phyloP scores from a whole-genome alignment of 106 monocot genomes.

The Phalaenopsis equestris region DNA sequence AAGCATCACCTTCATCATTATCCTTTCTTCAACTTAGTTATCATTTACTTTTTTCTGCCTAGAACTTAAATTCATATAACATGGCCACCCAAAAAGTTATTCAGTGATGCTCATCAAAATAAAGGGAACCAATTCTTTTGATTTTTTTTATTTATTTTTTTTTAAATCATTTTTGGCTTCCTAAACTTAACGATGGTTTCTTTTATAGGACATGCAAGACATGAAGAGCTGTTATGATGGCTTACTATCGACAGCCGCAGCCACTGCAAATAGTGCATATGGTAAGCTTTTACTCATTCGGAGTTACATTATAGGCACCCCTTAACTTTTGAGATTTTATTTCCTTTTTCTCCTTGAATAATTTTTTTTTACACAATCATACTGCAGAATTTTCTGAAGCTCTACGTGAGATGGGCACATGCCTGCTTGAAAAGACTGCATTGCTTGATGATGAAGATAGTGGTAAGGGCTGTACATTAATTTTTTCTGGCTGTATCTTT shows the following conservation, averaged over 20 bases:
- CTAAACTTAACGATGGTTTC: neutral
- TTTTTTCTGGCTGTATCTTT: neutral
- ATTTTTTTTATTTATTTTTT: neutral
- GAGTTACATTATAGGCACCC: neutral
- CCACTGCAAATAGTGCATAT: constrained; percentile 78
- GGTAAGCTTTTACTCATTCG: constrained; percentile 21
- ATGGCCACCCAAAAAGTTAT: neutral
- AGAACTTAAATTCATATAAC: neutral
- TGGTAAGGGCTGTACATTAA: constrained; percentile 35
- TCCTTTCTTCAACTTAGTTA: neutral
- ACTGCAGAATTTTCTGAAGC: constrained; percentile 84
- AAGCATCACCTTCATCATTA: neutral
- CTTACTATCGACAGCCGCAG: constrained; percentile 81
- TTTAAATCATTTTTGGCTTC: neutral
- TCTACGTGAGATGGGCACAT: constrained; percentile 69
- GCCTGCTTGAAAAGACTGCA: constrained; percentile 86
- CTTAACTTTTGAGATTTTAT: neutral
- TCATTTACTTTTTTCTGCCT: neutral
- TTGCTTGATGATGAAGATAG: constrained; percentile 81
- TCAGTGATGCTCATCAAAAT: neutral
- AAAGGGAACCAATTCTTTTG: neutral
- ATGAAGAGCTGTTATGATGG: constrained; percentile 82
- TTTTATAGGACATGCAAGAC: constrained; percentile 69
- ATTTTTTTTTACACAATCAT: neutral
- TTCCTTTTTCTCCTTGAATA: neutral